Evolutionary conservation across 768 basidiomycete genomes (phyloP).

Genomic region (Melanogaster broomeanus): DNA sequence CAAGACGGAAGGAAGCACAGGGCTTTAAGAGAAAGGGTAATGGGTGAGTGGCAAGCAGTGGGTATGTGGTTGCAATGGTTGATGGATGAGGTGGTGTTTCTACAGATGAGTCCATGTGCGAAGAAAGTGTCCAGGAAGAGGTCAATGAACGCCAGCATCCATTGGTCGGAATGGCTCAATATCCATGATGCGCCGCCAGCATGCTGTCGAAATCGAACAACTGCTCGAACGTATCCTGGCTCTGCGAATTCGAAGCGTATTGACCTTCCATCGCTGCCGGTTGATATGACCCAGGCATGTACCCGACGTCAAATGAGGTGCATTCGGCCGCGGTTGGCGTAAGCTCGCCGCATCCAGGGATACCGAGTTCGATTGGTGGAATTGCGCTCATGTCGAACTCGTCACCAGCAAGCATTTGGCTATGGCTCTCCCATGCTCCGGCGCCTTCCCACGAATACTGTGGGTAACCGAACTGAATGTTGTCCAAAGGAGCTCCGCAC

Average conservation of each 20-base stretch:
- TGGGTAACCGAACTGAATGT: conserved; percentile 29
- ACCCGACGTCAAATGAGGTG: conserved; percentile 20
- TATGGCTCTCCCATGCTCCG: conserved; percentile 36
- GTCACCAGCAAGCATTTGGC: conserved; percentile 48
- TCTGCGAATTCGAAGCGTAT: conserved; percentile 30
- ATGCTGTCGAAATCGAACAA: conserved; percentile 39
- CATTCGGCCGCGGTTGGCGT: conserved; percentile 7
- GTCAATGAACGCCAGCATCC: conserved; percentile 39
- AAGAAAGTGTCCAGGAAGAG: conserved; percentile 24
- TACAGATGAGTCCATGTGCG: conserved; percentile 34
- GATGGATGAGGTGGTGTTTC: conserved; percentile 20
- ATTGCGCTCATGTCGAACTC: conserved; percentile 71
- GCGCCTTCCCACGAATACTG: conserved; percentile 34
- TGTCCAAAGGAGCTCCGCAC: conserved; percentile 24
- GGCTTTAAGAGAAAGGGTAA: conserved; percentile 5
- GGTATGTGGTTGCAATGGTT: conserved; percentile 29
- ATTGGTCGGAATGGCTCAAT: conserved; percentile 32
- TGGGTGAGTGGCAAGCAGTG: conserved; percentile 30
- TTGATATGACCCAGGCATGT: conserved; percentile 25
- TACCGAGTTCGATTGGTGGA: conserved; percentile 62
- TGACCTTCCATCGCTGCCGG: conserved; percentile 31
- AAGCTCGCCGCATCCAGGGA: conserved; percentile 45
- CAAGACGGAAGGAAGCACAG: conserved; percentile 23
- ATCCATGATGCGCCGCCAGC: conserved; percentile 33
- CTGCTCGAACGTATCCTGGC: conserved; percentile 37